Percentiles rank a stretch among this genome's conserved stretches.
Evolutionary conservation across 2,329 filamentous ascomycete species (phyloP).

Genomic region (Verticillium tricorpus): DNA sequence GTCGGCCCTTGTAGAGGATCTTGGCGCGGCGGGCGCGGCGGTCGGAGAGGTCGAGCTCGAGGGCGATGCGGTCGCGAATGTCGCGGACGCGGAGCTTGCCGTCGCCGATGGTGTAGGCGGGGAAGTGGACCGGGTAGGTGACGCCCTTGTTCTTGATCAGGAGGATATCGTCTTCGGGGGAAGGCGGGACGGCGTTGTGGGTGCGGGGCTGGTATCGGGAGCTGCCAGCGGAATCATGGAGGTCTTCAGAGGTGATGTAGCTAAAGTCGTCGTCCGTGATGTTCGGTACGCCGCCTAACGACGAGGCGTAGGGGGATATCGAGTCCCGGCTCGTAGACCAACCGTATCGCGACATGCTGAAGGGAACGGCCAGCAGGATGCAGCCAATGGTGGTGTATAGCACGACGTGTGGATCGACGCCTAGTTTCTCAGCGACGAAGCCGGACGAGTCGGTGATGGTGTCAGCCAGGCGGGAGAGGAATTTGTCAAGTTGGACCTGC

Average conservation of each 20-base stretch:
- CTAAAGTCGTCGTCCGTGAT: slow-evolving; percentile 74
- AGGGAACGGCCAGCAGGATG: slow-evolving; percentile 42
- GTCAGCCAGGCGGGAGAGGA: slow-evolving; percentile 42
- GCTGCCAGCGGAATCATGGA: slow-evolving; percentile 41
- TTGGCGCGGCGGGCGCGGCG: slow-evolving; percentile 50
- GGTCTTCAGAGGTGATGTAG: slow-evolving; percentile 77
- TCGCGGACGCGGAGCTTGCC: slow-evolving; percentile 65
- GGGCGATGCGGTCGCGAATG: slow-evolving; percentile 61
- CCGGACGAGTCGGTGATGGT: slow-evolving; percentile 44
- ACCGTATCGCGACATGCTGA: slow-evolving; percentile 53
- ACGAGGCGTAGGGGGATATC: slow-evolving; percentile 48
- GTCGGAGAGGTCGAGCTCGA: slow-evolving; percentile 60
- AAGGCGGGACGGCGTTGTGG: slow-evolving; percentile 26
- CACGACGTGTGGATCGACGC: slow-evolving; percentile 41
- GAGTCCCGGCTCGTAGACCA: slow-evolving; percentile 41
- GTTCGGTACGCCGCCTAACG: slow-evolving; percentile 46
- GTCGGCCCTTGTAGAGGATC: slow-evolving; percentile 69
- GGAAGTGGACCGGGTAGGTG: slow-evolving; percentile 67
- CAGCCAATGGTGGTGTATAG: slow-evolving; percentile 47
- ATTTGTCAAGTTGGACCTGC: slow-evolving; percentile 50
- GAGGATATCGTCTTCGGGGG: slow-evolving; percentile 63
- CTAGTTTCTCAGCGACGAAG: slow-evolving; percentile 46
- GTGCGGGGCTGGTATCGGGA: slow-evolving; percentile 36
- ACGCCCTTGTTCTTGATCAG: slow-evolving; percentile 64
- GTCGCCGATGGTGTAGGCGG: slow-evolving; percentile 70